Evolutionary conservation across 192 early-diverging fungal species (phyloP).

Genomic region (Powellomyces hirtus): DNA sequence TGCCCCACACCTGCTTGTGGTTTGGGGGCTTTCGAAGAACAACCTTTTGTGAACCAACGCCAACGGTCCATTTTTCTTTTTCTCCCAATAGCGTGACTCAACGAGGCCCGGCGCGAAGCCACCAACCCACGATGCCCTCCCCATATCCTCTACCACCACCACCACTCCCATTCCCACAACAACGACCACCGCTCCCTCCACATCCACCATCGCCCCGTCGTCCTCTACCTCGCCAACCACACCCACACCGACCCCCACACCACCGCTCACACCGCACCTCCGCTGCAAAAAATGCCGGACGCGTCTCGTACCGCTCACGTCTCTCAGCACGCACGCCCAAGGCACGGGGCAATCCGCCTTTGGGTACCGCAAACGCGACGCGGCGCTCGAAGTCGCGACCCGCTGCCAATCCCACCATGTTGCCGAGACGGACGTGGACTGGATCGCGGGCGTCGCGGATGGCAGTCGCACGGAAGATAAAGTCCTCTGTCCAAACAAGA

Average conservation of each 20-base stretch:
- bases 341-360: conserved; percentile 4
- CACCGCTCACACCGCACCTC: neutral
- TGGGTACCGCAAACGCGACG: conserved; percentile 7
- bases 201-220: too few species aligned
- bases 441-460: neutral
- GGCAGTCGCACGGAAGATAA: neutral
- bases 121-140: neutral
- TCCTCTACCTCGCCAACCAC: neutral
- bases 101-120: neutral
- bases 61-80: too few species aligned
- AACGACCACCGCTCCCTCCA: neutral
- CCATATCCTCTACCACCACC: neutral
- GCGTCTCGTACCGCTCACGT: neutral
- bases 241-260: neutral
- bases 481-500: neutral
- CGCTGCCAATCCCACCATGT: neutral
- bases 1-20: too few species aligned
- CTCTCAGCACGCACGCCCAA: neutral
- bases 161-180: neutral
- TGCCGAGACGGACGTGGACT: neutral
- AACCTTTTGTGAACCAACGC: too few species aligned
- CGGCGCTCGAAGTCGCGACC: neutral
- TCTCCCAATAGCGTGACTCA: too few species aligned
- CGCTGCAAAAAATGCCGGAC: conserved; percentile 12
- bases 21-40: too few species aligned